phyloP scores from a whole-genome alignment of 1,284 basidiomycete genomes.

The Ceratobasidium sp. region DNA sequence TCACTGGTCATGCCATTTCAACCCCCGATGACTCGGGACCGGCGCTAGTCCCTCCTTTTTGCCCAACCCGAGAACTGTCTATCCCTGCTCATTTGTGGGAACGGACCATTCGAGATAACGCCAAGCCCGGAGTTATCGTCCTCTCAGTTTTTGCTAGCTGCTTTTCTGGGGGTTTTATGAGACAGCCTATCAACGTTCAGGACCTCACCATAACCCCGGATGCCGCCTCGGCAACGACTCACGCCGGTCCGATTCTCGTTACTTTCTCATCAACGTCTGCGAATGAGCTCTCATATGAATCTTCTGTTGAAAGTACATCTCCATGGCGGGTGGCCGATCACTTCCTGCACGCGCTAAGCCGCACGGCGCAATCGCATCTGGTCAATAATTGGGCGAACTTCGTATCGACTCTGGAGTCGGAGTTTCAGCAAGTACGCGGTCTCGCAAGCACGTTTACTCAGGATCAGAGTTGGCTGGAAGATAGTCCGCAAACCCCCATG shows the following conservation, averaged over 20 bases:
- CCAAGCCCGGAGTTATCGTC: slow-evolving; percentile 33
- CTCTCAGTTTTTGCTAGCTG: slow-evolving; percentile 35
- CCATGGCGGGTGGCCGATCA: slow-evolving; percentile 3
- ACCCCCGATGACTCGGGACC: background rate
- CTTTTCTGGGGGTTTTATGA: slow-evolving; percentile 15
- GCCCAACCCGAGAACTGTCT: background rate
- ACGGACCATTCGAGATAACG: slow-evolving; percentile 2
- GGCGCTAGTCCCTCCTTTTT: background rate
- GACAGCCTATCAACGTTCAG: slow-evolving; percentile 11
- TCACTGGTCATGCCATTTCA: slow-evolving; percentile 15
- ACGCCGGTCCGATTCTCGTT: slow-evolving; percentile 1
- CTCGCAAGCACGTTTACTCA: background rate
- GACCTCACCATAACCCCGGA: background rate
- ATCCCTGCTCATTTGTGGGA: background rate
- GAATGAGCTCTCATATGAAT: slow-evolving; percentile 8
- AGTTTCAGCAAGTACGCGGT: background rate
- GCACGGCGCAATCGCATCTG: background rate
- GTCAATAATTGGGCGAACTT: slow-evolving; percentile 1
- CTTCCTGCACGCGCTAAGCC: slow-evolving; percentile 10
- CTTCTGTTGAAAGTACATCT: background rate
- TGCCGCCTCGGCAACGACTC: background rate
- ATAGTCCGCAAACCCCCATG: slow-evolving; percentile 1
- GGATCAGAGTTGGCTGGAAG: background rate
- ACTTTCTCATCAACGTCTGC: slow-evolving; percentile 3
- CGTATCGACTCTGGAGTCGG: background rate